Base-by-base conservation (phyloP, 164 flowering plant genomes). In the Protea cynaroides region DNA sequence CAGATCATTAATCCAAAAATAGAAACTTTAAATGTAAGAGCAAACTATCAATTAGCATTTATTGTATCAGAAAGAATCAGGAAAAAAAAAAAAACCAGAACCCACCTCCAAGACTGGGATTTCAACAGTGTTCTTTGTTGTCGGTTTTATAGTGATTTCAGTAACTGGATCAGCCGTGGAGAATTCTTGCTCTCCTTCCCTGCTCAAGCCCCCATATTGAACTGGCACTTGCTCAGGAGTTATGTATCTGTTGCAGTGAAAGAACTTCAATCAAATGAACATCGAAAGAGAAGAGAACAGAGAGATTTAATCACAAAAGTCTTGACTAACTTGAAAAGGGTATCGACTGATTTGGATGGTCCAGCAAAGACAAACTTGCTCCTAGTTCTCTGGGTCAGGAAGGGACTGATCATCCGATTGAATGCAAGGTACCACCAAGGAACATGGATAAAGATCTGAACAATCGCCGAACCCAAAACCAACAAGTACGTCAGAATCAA, bases 351-450 rank as follows among this genome's bases (percentile, higher is more conserved):
- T 69, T 78, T 89, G 5, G 96, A 79, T 46, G 96, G 92, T 0
- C 96, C 90, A 0, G 92, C 96, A 71, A 82, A 85, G 4, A 91
- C 90, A 72, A 91, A 85, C 83, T 94, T 94, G 96, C 99, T 94
- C 86, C 86, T 91, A 75, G 94, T 87, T 75, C 99, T 88, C 65
- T 79, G 89, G 0, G 97, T 88, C 47, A 94, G 49, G 79, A 94
- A 83, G 25, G 96, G 88, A 63, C 91, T 86, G 57, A 91, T 85
- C 90, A 94, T 78, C 73, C 81, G 77, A 61, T 80, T 72, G 79
- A 82, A 79, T 0, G 96, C 92, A 50, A 88, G 70, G 64, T 91
- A 91, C 99, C 99, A 94, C 99, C 99, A 91, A 18, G 99, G 97
- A 64, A 91, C 97, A 72, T 94, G 91, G 81, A 94, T 77, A 58